Percentiles rank a stretch among this genome's conserved stretches.
These are phyloP conservation scores for Mycena amicta DNA, from an alignment of 768 basidiomycete genomes.

Conservation along the genomic window DNA sequence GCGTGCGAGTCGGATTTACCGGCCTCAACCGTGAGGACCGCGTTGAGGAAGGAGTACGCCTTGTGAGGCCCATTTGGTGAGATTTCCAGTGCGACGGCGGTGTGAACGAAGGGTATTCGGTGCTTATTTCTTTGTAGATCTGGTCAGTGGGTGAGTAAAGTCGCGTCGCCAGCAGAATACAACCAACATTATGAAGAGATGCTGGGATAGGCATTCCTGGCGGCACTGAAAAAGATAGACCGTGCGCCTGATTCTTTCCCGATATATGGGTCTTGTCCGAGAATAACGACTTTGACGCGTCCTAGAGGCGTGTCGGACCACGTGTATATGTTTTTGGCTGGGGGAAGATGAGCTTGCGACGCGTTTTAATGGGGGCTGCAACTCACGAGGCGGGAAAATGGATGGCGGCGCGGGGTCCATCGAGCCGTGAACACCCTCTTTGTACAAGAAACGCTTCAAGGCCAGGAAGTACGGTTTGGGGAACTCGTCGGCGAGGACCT, in stretches of 20 bases:
- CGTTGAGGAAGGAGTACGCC: conserved; percentile 92
- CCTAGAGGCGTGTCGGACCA: conserved; percentile 91
- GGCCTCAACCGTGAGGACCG: conserved; percentile 86
- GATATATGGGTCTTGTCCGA: conserved; percentile 88
- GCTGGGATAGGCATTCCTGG: conserved; percentile 75
- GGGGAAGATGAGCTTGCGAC: conserved; percentile 7
- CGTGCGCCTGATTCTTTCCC: conserved; percentile 81
- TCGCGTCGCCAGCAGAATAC: too few relatives aligned
- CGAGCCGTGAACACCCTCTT: conserved; percentile 59
- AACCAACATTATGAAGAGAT: conserved; percentile 76
- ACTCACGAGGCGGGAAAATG: conserved; percentile 81
- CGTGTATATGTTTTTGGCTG: conserved; percentile 82
- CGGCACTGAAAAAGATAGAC: conserved; percentile 89
- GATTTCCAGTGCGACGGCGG: conserved; percentile 83
- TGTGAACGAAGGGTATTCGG: conserved; percentile 79
- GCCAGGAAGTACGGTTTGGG: conserved; percentile 75
- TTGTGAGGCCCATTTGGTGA: conserved; percentile 77
- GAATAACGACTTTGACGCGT: conserved; percentile 83
- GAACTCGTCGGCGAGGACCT: conserved; percentile 73
- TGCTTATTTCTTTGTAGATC: conserved; percentile 88
- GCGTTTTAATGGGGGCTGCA: conserved; percentile 1
- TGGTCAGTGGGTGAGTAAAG: too few relatives aligned
- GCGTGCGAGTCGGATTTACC: conserved; percentile 79
- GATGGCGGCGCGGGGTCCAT: conserved; percentile 46
- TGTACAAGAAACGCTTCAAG: conserved; percentile 70